Conservation (phyloP, 192 early-diverging fungal species). For the Linnemannia exigua region DNA sequence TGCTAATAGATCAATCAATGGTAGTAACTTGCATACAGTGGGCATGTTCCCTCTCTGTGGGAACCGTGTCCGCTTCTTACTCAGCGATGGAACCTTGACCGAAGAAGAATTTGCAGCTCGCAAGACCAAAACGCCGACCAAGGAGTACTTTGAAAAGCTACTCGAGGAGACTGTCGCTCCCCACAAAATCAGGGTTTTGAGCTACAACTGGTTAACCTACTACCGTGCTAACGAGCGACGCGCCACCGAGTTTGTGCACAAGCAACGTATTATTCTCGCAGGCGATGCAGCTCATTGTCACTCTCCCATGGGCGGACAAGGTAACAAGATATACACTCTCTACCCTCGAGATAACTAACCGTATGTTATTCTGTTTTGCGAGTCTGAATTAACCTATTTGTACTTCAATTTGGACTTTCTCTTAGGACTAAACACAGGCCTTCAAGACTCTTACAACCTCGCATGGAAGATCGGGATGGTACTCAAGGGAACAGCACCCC, state of each 20-base stretch:
- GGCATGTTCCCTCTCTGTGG: slow-evolving; percentile 8
- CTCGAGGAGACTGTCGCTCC: not conserved
- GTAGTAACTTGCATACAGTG: not conserved
- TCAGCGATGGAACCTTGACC: slow-evolving; percentile 5
- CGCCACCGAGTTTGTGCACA: slow-evolving; percentile 9
- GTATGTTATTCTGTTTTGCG: no score
- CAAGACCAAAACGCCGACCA: not conserved
- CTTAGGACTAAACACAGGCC: slow-evolving; percentile 59
- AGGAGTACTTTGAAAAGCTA: slow-evolving; percentile 14
- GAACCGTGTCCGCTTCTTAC: not conserved
- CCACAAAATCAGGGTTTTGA: not conserved
- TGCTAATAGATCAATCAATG: not conserved
- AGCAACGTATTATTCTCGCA: slow-evolving; percentile 34
- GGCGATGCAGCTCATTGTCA: slow-evolving; percentile 53
- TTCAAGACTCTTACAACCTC: slow-evolving; percentile 64
- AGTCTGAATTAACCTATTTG: no score
- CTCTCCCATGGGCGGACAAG: slow-evolving; percentile 51
- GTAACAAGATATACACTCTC: no score
- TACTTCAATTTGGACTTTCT: no score
- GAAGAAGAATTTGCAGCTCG: not conserved
- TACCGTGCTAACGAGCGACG: slow-evolving; percentile 25
- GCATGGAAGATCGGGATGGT: slow-evolving; percentile 65
- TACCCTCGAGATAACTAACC: no score
- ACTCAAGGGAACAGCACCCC: slow-evolving; percentile 37
- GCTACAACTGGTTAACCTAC: slow-evolving; percentile 27